Conservation (phyloP, 176 grass and related monocot species). For the Chloris gayana region DNA sequence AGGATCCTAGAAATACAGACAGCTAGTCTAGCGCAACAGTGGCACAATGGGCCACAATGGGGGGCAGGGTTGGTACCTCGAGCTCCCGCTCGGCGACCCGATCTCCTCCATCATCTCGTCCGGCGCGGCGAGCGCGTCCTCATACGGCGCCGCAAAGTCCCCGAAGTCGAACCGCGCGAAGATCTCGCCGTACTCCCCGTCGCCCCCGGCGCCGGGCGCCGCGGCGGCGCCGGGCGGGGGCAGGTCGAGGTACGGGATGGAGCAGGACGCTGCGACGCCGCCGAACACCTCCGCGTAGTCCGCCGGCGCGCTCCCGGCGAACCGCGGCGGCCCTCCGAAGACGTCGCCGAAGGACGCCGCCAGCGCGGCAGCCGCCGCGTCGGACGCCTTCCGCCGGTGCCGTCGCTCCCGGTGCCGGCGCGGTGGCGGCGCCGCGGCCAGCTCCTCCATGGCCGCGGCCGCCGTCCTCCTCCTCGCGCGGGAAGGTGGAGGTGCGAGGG, state of each 20-base stretch:
- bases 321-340: constrained; percentile 64
- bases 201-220: neutral
- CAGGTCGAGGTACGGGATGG: constrained; percentile 90
- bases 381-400: constrained; percentile 52
- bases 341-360: constrained; percentile 63
- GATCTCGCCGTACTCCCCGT: constrained; percentile 76
- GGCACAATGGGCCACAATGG: neutral
- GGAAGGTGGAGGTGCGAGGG: constrained; percentile 4
- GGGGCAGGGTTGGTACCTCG: constrained; percentile 30
- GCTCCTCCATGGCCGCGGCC: constrained; percentile 55
- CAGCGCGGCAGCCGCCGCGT: constrained; percentile 27
- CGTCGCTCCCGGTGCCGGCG: constrained; percentile 44
- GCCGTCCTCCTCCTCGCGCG: neutral
- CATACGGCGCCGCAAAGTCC: constrained; percentile 67
- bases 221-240: constrained; percentile 31
- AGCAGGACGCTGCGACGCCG: constrained; percentile 70
- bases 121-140: constrained; percentile 61
- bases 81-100: constrained; percentile 50
- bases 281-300: constrained; percentile 89
- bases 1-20: neutral
- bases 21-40: neutral
- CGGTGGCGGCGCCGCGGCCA: constrained; percentile 10
- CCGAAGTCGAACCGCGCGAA: constrained; percentile 68
- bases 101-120: constrained; percentile 54
- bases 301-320: constrained; percentile 30